Evolutionary conservation across 2,329 filamentous ascomycete species (phyloP).

Genomic region (Colletotrichum sp.): DNA sequence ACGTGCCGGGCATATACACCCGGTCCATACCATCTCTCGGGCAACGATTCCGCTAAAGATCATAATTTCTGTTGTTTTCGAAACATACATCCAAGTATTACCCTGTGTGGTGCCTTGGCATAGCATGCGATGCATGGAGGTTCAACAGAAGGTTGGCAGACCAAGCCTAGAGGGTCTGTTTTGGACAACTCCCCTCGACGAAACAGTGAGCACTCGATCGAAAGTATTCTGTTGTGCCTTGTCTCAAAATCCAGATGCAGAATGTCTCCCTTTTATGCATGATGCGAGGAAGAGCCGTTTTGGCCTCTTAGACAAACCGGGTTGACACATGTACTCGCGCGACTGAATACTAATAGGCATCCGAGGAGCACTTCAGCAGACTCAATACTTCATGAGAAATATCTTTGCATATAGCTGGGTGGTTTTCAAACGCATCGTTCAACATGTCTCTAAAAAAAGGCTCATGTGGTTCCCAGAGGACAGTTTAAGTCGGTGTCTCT

Average conservation of each 20-base stretch:
- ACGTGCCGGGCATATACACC: not conserved
- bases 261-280: not conserved
- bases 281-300: not conserved
- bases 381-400: not conserved
- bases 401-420: no score
- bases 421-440: not conserved
- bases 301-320: fast-evolving
- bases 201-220: no score
- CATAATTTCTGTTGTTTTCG: not conserved
- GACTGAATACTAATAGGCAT: not conserved
- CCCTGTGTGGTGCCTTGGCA: fast-evolving
- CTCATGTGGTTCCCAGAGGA: fast-evolving
- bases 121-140: no score
- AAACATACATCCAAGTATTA: not conserved
- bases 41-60: fast-evolving
- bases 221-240: not conserved
- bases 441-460: not conserved
- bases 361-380: not conserved
- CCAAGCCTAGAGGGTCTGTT: fast-evolving
- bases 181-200: fast-evolving
- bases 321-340: not conserved
- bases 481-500: not conserved
- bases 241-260: fast-evolving
- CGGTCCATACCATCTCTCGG: not conserved
- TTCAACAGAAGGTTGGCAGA: not conserved